Conservation (phyloP, 768 basidiomycete genomes). For the Boletus reticulatus region DNA sequence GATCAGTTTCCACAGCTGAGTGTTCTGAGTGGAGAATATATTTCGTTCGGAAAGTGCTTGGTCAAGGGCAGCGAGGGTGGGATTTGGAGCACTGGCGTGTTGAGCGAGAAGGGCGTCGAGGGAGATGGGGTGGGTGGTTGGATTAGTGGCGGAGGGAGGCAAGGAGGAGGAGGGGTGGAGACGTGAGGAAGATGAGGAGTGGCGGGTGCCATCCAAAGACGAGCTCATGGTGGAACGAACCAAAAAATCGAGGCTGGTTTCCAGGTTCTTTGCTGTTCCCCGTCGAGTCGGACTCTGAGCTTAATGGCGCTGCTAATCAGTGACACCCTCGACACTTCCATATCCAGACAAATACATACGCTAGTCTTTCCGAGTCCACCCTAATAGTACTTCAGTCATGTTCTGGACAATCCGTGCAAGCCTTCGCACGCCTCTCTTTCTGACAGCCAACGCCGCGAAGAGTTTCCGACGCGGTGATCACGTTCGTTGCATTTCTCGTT, state of each 20-base stretch:
- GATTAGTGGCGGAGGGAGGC: constrained; percentile 26
- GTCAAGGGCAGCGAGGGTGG: constrained; percentile 62
- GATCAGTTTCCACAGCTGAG: constrained; percentile 92
- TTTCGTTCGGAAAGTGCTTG: constrained; percentile 80
- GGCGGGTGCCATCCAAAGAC: constrained; percentile 18
- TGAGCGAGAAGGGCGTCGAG: constrained; percentile 54
- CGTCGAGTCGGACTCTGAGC: too few relatives aligned
- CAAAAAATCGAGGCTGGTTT: too few relatives aligned
- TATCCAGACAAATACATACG: too few relatives aligned
- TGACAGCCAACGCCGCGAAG: background rate
- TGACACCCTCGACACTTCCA: too few relatives aligned
- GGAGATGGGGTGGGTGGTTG: constrained; percentile 38
- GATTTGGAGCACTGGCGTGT: constrained; percentile 53
- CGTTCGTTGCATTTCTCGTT: constrained; percentile 18
- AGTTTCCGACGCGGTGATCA: background rate
- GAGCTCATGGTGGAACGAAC: constrained; percentile 17
- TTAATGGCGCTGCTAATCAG: too few relatives aligned
- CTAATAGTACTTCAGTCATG: background rate
- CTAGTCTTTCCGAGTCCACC: too few relatives aligned
- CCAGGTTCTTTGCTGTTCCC: too few relatives aligned
- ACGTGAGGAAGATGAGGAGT: constrained; percentile 28
- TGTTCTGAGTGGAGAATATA: constrained; percentile 74
- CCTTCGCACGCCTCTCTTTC: too few relatives aligned
- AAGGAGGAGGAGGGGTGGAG: constrained; percentile 29
- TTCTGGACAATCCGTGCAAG: background rate